phyloP scores from a whole-genome alignment of 495 filamentous ascomycete genomes.

The Tuber brumale region DNA sequence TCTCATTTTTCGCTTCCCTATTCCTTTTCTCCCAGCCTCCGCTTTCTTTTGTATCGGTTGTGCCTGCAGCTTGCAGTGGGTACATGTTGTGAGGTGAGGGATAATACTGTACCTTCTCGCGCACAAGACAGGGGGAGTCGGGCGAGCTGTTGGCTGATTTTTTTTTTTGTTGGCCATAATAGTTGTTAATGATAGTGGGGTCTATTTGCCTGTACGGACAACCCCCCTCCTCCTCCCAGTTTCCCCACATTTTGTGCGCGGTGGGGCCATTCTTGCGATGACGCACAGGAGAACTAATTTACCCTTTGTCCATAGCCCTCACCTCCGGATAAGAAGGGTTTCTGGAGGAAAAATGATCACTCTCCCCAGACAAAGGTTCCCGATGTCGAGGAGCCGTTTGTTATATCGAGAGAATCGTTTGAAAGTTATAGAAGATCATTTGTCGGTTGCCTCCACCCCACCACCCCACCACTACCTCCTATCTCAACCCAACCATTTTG shows the following conservation, averaged over 20 bases:
- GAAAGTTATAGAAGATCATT: slow-evolving; percentile 96
- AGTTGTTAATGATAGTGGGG: slow-evolving; percentile 96
- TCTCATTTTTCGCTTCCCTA: slow-evolving; percentile 13
- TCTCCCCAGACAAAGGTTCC: slow-evolving; percentile 61
- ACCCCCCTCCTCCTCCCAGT: slow-evolving; percentile 13
- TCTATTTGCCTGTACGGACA: slow-evolving; percentile 78
- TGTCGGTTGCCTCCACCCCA: slow-evolving; percentile 50
- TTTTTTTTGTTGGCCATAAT: slow-evolving; percentile 15
- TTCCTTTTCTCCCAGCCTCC: slow-evolving; percentile 8
- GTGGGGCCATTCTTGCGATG: not conserved
- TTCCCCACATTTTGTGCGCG: slow-evolving; percentile 6
- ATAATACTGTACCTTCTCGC: not conserved
- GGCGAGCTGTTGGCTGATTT: slow-evolving; percentile 25
- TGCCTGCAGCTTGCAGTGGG: slow-evolving; percentile 2
- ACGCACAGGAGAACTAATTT: slow-evolving; percentile 15
- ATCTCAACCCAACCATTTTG: not conserved
- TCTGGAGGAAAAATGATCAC: slow-evolving; percentile 71
- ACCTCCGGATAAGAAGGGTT: slow-evolving; percentile 73
- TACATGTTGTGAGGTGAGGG: slow-evolving; percentile 6
- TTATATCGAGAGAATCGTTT: slow-evolving; percentile 94
- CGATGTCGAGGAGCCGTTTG: slow-evolving; percentile 80
- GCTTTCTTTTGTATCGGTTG: slow-evolving; percentile 7
- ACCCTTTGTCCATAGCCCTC: slow-evolving; percentile 59
- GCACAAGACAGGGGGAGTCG: not conserved
- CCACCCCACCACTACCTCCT: not conserved